These are phyloP conservation scores for Serpula lacrymans DNA, from an alignment of 768 basidiomycete species.

Conservation along the genomic window DNA sequence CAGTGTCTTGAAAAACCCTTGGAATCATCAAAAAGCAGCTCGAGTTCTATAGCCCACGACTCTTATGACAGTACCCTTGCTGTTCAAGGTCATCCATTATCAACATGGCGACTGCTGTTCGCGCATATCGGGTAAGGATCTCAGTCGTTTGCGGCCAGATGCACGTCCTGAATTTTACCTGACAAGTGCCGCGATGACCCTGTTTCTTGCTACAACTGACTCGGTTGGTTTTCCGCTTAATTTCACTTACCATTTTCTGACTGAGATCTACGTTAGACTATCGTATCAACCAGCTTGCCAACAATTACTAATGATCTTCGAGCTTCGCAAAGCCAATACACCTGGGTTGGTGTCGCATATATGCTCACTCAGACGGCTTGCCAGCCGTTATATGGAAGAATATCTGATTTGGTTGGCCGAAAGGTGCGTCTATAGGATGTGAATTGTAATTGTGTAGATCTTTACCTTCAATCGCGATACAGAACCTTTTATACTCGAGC, in stretches of 20 bases:
- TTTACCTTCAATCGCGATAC: conserved; percentile 5
- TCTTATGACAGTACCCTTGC: too few relatives aligned
- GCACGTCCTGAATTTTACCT: conserved; percentile 4
- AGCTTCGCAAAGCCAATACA: conserved; percentile 71
- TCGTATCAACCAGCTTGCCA: conserved; percentile 81
- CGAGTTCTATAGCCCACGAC: too few relatives aligned
- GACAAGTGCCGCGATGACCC: conserved; percentile 66
- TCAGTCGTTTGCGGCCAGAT: not conserved
- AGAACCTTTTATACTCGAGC: conserved; percentile 71
- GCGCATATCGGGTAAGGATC: conserved; percentile 63
- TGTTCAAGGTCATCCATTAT: conserved; percentile 32
- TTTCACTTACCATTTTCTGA: conserved; percentile 1
- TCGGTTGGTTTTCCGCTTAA: conserved; percentile 46
- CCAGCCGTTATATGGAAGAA: conserved; percentile 77
- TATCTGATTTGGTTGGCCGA: conserved; percentile 77
- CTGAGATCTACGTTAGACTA: conserved; percentile 38
- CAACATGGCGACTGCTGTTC: conserved; percentile 54
- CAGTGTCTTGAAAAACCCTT: too few relatives aligned
- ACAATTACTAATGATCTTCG: conserved; percentile 70
- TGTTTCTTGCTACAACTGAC: conserved; percentile 87
- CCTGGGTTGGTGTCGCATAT: conserved; percentile 84
- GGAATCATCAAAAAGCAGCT: too few relatives aligned
- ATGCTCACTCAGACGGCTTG: conserved; percentile 84
- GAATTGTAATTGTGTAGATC: conserved; percentile 4
- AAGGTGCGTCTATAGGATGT: conserved; percentile 47